These are phyloP conservation scores for Diddensiella transvaalensis DNA, from an alignment of 805 yeast genomes.

Conservation along the genomic window DNA sequence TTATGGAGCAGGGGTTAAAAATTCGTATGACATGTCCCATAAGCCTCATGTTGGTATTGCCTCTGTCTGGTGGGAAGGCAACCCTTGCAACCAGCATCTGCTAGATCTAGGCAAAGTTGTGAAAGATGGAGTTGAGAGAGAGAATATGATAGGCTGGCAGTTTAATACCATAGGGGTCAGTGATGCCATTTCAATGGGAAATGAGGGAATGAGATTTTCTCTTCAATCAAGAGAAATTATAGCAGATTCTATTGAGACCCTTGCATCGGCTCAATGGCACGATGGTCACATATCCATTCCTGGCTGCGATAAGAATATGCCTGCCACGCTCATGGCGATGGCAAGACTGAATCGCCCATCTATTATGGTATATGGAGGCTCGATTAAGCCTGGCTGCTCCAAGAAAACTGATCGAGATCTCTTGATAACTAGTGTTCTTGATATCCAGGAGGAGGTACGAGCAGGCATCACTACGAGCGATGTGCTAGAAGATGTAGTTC, in stretches of 20 bases:
- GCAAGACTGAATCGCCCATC: constrained; percentile 85
- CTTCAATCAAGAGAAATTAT: constrained; percentile 91
- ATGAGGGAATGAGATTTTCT: constrained; percentile 93
- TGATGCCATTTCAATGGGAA: constrained; percentile 97
- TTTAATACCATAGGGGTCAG: constrained; percentile 95
- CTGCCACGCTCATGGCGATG: constrained; percentile 89
- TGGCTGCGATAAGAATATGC: constrained; percentile 90
- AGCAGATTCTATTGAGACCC: constrained; percentile 94
- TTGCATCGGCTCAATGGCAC: constrained; percentile 91
- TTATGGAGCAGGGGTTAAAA: constrained; percentile 87
- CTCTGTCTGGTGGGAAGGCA: constrained; percentile 97
- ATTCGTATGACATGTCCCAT: constrained; percentile 44
- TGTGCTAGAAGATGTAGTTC: constrained; percentile 76
- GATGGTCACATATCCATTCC: constrained; percentile 93
- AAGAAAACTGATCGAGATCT: constrained; percentile 62
- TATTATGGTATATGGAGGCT: constrained; percentile 87
- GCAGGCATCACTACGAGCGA: constrained; percentile 65
- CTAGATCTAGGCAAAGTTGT: constrained; percentile 78
- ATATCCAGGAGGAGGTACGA: constrained; percentile 84
- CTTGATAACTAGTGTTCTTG: constrained; percentile 87
- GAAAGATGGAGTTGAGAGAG: constrained; percentile 73
- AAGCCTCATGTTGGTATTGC: constrained; percentile 95
- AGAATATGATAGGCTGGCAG: constrained; percentile 92
- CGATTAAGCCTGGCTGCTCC: constrained; percentile 71
- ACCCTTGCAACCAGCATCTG: constrained; percentile 95